These are phyloP conservation scores for Lasiodiplodia theobromae DNA, from an alignment of 2,329 filamentous ascomycete species.

Conservation along the genomic window DNA sequence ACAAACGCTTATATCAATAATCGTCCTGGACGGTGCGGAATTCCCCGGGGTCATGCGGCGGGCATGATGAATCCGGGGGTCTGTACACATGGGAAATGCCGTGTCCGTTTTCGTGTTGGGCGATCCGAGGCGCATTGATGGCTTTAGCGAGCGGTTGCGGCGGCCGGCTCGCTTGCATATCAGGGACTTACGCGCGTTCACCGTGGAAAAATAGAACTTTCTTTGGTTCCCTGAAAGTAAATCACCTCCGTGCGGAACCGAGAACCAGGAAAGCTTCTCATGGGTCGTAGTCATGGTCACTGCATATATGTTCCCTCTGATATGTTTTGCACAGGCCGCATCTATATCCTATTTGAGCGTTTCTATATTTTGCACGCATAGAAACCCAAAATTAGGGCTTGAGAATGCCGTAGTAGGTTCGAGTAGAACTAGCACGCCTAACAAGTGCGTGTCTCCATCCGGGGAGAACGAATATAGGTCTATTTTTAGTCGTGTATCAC, in stretches of 20 bases:
- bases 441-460: no score
- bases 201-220: neutral
- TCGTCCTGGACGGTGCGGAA: neutral
- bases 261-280: neutral
- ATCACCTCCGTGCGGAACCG: neutral
- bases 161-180: neutral
- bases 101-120: neutral
- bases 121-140: neutral
- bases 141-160: neutral
- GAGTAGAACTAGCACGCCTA: no score
- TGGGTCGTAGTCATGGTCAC: neutral
- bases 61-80: neutral
- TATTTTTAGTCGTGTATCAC: no score
- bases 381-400: neutral
- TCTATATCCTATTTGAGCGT: neutral
- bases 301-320: neutral
- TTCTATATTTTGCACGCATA: neutral
- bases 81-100: neutral
- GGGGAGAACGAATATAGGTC: no score
- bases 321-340: neutral
- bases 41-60: neutral
- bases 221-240: neutral
- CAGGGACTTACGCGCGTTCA: slow-evolving; percentile 1
- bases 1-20: neutral
- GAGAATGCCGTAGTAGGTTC: no score